These are phyloP conservation scores for Kuraishia cidri DNA, from an alignment of 805 yeast genomes.

Conservation along the genomic window DNA sequence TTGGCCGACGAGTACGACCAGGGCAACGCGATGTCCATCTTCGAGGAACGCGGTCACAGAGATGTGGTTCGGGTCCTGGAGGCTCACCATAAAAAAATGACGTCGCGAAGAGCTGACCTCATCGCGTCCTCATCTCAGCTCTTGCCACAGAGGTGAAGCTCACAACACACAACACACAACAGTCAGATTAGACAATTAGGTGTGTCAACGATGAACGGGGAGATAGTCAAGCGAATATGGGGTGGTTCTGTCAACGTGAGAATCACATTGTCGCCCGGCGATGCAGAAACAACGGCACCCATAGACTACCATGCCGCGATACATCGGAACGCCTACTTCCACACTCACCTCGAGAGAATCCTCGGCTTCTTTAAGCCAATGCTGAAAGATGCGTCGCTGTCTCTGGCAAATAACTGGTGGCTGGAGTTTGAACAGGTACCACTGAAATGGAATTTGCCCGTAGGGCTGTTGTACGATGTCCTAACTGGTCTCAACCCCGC, in stretches of 20 bases:
- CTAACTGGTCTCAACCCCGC: constrained; percentile 28
- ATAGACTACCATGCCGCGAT: constrained; percentile 10
- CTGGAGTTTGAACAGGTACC: constrained; percentile 58
- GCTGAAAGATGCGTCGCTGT: constrained; percentile 12
- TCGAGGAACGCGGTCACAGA: too few species aligned
- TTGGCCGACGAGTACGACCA: background rate
- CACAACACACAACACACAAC: too few species aligned
- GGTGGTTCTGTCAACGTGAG: constrained; percentile 40
- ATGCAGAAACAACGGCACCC: constrained; percentile 11
- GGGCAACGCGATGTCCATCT: background rate
- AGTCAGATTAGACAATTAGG: too few species aligned
- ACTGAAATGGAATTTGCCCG: constrained; percentile 68
- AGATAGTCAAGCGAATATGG: constrained; percentile 32
- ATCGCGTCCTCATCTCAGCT: too few species aligned
- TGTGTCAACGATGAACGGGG: constrained; percentile 25
- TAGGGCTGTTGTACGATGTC: constrained; percentile 59
- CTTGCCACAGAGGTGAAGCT: too few species aligned
- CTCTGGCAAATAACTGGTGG: constrained; percentile 39
- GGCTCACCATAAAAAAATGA: too few species aligned
- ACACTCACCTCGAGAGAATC: constrained; percentile 27
- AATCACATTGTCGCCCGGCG: constrained; percentile 18
- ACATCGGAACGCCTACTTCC: constrained; percentile 45
- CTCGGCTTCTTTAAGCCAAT: constrained; percentile 25
- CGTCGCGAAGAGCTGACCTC: too few species aligned
- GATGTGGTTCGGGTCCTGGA: too few species aligned